Evolutionary conservation across 495 filamentous ascomycete genomes (phyloP).

Genomic region (Talaromyces proteolyticus): DNA sequence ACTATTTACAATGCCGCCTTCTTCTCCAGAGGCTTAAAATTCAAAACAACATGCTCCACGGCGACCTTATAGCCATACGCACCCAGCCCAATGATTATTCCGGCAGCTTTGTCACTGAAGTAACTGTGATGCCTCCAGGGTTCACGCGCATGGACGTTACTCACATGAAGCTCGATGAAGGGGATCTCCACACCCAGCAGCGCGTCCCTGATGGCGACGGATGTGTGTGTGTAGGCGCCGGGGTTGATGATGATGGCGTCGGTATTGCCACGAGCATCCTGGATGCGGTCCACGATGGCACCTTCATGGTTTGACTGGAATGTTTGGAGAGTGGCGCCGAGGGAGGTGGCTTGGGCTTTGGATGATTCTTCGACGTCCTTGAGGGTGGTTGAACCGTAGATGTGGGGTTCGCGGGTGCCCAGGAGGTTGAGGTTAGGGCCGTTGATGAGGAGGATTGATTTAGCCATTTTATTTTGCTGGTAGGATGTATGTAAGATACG

Average conservation of each 20-base stretch:
- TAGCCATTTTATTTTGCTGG: no score
- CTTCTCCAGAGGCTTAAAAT: no score
- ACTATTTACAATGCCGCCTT: no score
- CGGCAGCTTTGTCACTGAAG: conserved; percentile 54
- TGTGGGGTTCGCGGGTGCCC: conserved; percentile 53
- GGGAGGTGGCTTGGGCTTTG: conserved; percentile 22
- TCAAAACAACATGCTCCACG: conserved; percentile 37
- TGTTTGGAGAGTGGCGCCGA: conserved; percentile 23
- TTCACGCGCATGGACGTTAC: conserved; percentile 52
- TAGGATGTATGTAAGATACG: no score
- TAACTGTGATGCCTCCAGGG: conserved; percentile 48
- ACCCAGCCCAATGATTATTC: conserved; percentile 51
- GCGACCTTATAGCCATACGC: conserved; percentile 54
- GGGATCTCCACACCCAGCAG: conserved; percentile 52
- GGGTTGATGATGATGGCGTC: conserved; percentile 55
- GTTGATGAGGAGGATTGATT: conserved; percentile 58
- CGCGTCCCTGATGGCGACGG: conserved; percentile 53
- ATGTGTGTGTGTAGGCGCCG: conserved; percentile 54
- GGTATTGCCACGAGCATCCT: conserved; percentile 29
- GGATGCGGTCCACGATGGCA: conserved; percentile 42
- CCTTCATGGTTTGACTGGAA: conserved; percentile 58
- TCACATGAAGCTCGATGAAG: conserved; percentile 57
- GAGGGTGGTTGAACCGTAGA: conserved; percentile 54
- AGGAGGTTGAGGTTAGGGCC: conserved; percentile 66
- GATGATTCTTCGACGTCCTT: conserved; percentile 37